A percentile compares a stretch with the other conserved stretches of the same genome.
Evolutionary conservation across 768 basidiomycete species (phyloP).

Genomic region (Hericium rajendrae): DNA sequence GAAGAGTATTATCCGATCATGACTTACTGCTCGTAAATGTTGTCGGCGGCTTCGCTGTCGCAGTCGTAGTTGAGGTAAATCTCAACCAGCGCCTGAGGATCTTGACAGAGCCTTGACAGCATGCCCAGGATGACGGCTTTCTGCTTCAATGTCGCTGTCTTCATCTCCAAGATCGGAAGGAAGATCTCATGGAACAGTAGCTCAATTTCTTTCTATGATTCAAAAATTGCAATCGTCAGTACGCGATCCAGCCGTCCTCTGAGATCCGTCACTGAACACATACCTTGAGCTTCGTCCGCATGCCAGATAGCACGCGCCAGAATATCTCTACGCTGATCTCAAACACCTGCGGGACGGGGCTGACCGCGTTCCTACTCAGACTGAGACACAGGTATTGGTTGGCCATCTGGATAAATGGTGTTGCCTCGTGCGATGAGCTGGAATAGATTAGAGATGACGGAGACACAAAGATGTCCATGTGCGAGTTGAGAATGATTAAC

Average conservation of each 20-base stretch:
- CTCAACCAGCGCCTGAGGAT: conserved; percentile 95
- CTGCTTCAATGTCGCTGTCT: conserved; percentile 89
- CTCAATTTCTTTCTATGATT: conserved; percentile 90
- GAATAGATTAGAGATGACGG: conserved; percentile 88
- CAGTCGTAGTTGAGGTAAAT: conserved; percentile 99
- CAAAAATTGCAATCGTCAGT: not conserved
- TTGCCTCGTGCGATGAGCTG: conserved; percentile 78
- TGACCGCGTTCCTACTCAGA: conserved; percentile 90
- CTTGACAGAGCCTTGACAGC: conserved; percentile 81
- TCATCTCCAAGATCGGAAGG: conserved; percentile 96
- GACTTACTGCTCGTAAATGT: conserved; percentile 91
- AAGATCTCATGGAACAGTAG: conserved; percentile 98
- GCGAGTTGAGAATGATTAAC: conserved; percentile 82
- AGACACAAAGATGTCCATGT: conserved; percentile 85
- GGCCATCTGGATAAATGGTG: conserved; percentile 83
- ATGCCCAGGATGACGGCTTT: conserved; percentile 89
- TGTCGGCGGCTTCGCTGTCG: conserved; percentile 87
- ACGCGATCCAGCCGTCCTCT: not conserved
- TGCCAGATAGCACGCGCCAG: conserved; percentile 88
- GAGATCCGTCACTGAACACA: not conserved
- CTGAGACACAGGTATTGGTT: conserved; percentile 94
- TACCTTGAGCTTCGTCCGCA: conserved; percentile 95
- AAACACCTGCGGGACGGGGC: conserved; percentile 92
- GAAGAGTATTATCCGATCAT: not conserved
- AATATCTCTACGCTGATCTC: conserved; percentile 98